These are phyloP conservation scores for Calocera cornea DNA, from an alignment of 768 basidiomycete species.

Conservation along the genomic window DNA sequence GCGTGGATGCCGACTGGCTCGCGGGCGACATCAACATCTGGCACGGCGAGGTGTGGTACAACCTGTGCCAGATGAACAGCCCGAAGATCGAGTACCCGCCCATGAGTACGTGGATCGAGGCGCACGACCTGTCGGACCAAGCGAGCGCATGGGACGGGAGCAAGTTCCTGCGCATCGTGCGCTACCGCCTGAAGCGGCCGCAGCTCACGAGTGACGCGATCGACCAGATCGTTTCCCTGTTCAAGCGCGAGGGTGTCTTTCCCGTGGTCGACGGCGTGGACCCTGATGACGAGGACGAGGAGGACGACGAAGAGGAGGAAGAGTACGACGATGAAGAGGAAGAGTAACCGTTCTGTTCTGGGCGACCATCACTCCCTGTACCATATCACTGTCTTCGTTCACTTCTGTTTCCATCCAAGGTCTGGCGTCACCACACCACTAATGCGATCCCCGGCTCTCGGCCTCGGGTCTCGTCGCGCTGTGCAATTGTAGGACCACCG, in stretches of 20 bases:
- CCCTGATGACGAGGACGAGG: not conserved
- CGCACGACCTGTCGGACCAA: constrained; percentile 55
- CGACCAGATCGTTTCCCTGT: constrained; percentile 61
- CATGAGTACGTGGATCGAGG: constrained; percentile 67
- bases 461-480: not conserved
- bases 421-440: not conserved
- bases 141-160: constrained; percentile 50
- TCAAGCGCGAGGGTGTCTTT: constrained; percentile 56
- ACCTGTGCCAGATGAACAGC: constrained; percentile 58
- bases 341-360: not conserved
- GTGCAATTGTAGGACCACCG: not conserved
- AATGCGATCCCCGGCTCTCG: not conserved
- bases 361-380: not conserved
- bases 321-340: not conserved
- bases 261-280: constrained; percentile 19
- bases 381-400: not conserved
- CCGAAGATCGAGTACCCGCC: constrained; percentile 62
- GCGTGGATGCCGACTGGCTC: not conserved
- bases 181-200: constrained; percentile 52
- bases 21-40: constrained; percentile 59
- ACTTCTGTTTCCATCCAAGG: not conserved
- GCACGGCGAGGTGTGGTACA: constrained; percentile 69
- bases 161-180: constrained; percentile 61
- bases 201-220: constrained; percentile 47
- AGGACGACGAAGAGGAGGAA: not conserved